A percentile compares a stretch with the other conserved stretches of the same genome.
Conservation (phyloP, 352 stramenopile genomes). For the Elongisporangium anandrum region DNA sequence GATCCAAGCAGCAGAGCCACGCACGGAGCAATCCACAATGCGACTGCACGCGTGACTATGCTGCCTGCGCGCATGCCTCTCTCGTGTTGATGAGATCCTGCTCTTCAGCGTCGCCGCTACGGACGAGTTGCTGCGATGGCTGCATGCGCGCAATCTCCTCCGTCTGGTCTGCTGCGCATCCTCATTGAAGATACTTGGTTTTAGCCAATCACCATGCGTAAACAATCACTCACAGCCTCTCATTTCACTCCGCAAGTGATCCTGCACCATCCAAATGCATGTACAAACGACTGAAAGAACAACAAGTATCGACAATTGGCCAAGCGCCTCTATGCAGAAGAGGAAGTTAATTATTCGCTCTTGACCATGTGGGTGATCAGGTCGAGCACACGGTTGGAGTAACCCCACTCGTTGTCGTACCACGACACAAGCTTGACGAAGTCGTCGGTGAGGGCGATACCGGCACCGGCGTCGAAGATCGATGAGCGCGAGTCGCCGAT, state of each 20-base stretch:
- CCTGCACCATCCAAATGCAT: neutral
- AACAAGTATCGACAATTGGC: neutral
- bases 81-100: neutral
- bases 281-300: neutral
- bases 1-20: neutral
- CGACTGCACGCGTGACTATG: neutral
- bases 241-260: neutral
- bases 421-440: slow-evolving; percentile 99
- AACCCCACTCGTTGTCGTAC: slow-evolving; percentile 99
- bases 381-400: slow-evolving; percentile 96
- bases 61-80: neutral
- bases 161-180: neutral
- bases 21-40: neutral
- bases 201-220: neutral
- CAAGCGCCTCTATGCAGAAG: neutral
- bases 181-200: neutral
- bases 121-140: neutral
- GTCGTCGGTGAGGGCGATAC: slow-evolving; percentile 96
- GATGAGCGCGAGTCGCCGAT: slow-evolving; percentile 94
- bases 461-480: slow-evolving; percentile 97
- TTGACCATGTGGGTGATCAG: slow-evolving; percentile 96
- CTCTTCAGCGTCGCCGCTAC: neutral
- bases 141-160: neutral
- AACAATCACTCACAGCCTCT: neutral
- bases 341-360: slow-evolving; percentile 61